Base-by-base conservation (phyloP, 768 basidiomycete species). In the Lentinula guzmanii region DNA sequence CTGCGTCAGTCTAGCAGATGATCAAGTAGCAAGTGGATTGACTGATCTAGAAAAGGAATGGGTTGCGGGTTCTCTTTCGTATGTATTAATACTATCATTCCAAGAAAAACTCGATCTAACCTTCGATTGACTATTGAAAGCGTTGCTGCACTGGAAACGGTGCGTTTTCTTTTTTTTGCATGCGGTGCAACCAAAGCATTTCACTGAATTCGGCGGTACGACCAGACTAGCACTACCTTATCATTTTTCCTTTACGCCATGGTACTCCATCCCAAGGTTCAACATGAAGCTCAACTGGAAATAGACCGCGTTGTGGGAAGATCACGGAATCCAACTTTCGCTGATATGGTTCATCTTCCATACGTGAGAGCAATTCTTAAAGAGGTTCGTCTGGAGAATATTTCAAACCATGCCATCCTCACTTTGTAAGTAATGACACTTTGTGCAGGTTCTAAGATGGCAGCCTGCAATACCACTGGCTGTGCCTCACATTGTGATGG, bases 221-320 rank as follows among this genome's bases (percentile, higher is more conserved):
- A 15, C 11, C 10, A 59, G 58, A 59, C 58, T 10, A 51, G 45
- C 33, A 59, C 46, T 10, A 41, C 37, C 4, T 21, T 60, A 9
- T n/a, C 45, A 10, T 60, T 33, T 8, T 52, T 60, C 18, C 35
- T 60, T 7, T 39, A 52, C 24, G 59, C 51, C 10, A 52, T 60
- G 59, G 18, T 43, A 3, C 18, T 41, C 8, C n/a, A 60, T 33
- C 59, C 59, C n/a, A 18, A 60, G 39, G 48, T 60, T 21, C 59
- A 60, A 28, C 10, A 24, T 10, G 8, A 52, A 7, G 59, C 59
- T n/a, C 59, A 60, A n/a, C 4, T 10, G 2, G 59, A 60, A 34
- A 24, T 60, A 21, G 59, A 60, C 31, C 39, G 37, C 10, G 51
- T 60, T 16, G 59, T 60, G 11, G 59, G 59, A 31, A 50, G 51